Conservation (phyloP, 208 protist genomes). For the Acanthamoeba lenticulata region DNA sequence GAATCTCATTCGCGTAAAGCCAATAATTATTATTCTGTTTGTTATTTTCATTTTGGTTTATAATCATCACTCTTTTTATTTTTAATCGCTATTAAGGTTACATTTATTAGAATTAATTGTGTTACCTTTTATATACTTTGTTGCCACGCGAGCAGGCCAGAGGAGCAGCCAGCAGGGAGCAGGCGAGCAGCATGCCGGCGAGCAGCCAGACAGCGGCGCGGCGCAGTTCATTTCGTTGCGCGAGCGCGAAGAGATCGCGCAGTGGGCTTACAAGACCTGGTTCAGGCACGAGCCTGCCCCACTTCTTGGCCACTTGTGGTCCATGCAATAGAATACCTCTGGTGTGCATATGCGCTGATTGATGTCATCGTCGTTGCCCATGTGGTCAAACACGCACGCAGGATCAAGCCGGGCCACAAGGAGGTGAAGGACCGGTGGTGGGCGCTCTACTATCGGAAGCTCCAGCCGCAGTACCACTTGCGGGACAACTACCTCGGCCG, state of each 20-base stretch:
- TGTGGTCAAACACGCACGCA: neutral
- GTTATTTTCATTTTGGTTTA: too few relatives aligned
- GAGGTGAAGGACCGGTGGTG: conserved; percentile 79
- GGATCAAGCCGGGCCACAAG: conserved; percentile 75
- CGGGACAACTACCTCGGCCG: conserved; percentile 75
- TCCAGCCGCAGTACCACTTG: conserved; percentile 73
- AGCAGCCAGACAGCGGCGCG: neutral
- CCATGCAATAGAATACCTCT: neutral
- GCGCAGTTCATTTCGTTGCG: neutral
- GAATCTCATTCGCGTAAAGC: too few relatives aligned
- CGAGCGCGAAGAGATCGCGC: conserved; percentile 73
- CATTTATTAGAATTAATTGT: too few relatives aligned
- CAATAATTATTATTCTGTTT: too few relatives aligned
- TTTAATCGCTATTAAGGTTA: too few relatives aligned
- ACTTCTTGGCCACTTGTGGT: too few relatives aligned
- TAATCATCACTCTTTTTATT: too few relatives aligned
- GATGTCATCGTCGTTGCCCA: neutral
- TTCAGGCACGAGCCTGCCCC: neutral
- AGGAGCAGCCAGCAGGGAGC: neutral
- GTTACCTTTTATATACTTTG: too few relatives aligned
- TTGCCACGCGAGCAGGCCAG: neutral
- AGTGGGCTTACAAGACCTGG: conserved; percentile 75
- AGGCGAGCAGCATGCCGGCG: neutral
- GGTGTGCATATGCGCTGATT: too few relatives aligned
- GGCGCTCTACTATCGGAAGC: conserved; percentile 77